Percentiles rank a stretch among this genome's conserved stretches.
Conservation (phyloP, 2,329 filamentous ascomycete species). For the Ceratocystis alfenasii region DNA sequence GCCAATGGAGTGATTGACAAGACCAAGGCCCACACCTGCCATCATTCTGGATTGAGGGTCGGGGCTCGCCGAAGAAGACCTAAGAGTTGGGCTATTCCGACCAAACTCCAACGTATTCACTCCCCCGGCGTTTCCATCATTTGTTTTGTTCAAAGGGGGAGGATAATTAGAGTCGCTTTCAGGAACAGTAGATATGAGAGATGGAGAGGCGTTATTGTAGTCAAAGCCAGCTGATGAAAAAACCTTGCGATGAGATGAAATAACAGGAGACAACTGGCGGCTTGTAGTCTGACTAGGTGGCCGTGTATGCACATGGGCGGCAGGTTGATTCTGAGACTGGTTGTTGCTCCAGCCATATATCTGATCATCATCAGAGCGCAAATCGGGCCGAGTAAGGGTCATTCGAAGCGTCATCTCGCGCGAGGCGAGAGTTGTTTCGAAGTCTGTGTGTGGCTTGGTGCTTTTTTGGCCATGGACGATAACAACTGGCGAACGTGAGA, state of each 20-base stretch:
- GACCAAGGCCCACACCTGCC: background rate
- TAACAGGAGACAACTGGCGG: conserved; percentile 11
- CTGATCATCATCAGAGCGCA: conserved; percentile 61
- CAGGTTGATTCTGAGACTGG: background rate
- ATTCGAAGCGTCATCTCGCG: conserved; percentile 92
- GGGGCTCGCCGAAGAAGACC: background rate
- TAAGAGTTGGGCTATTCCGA: background rate
- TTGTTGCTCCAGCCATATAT: conserved; percentile 54
- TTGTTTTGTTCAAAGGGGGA: background rate
- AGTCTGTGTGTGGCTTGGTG: conserved; percentile 16
- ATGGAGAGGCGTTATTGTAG: background rate
- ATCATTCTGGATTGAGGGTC: background rate
- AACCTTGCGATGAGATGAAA: conserved; percentile 8
- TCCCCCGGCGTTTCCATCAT: background rate
- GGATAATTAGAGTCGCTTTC: background rate
- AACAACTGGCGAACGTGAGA: conserved; percentile 18
- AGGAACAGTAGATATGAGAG: background rate
- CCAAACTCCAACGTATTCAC: background rate
- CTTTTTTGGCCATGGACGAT: conserved; percentile 25
- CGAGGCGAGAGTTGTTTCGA: conserved; percentile 18
- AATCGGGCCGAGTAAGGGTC: conserved; percentile 82
- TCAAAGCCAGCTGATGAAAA: background rate
- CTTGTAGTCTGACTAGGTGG: conserved; percentile 15
- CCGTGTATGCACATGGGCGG: conserved; percentile 2
- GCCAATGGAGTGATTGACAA: conserved; percentile 15